A percentile compares a stretch with the other conserved stretches of the same genome.
These are phyloP conservation scores for Berkeleyomyces basicola DNA, from an alignment of 2,329 filamentous ascomycete species.

Conservation along the genomic window DNA sequence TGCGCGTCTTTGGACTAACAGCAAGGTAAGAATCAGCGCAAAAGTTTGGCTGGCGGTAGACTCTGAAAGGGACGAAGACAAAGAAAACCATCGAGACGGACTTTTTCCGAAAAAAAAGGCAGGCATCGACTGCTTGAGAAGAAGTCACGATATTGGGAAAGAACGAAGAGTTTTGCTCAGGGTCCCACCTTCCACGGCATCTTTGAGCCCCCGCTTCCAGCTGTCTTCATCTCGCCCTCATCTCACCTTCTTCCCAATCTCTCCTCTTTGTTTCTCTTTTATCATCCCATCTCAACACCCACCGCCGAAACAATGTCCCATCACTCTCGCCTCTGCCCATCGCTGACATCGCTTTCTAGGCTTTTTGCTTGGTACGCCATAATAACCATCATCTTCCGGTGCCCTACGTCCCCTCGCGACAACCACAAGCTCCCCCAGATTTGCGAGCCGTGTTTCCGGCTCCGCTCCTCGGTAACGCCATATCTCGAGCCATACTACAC, in stretches of 20 bases:
- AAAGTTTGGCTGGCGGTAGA: not conserved
- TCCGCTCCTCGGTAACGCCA: slow-evolving; percentile 48
- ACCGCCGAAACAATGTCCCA: not conserved
- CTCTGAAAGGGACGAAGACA: not conserved
- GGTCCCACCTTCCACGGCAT: not conserved
- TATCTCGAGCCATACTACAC: slow-evolving; percentile 76
- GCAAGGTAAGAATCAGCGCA: not conserved
- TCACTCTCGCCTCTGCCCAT: not conserved
- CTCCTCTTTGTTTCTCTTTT: not conserved
- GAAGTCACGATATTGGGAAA: not conserved
- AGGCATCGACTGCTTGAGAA: not conserved
- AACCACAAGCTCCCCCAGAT: slow-evolving; percentile 55
- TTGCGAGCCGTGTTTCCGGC: slow-evolving; percentile 66
- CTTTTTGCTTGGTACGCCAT: slow-evolving; percentile 76
- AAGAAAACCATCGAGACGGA: not conserved
- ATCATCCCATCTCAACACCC: not conserved
- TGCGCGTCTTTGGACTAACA: slow-evolving; percentile 1
- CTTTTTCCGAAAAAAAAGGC: not conserved
- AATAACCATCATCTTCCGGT: slow-evolving; percentile 64
- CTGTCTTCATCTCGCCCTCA: no score
- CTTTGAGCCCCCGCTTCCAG: not conserved
- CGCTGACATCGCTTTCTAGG: slow-evolving; percentile 26
- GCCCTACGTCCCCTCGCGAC: slow-evolving; percentile 54
- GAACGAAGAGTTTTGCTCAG: not conserved
- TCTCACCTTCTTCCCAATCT: not conserved